Conservation (phyloP, 2,329 filamentous ascomycete species). For the Trichoderma guizhouense region DNA sequence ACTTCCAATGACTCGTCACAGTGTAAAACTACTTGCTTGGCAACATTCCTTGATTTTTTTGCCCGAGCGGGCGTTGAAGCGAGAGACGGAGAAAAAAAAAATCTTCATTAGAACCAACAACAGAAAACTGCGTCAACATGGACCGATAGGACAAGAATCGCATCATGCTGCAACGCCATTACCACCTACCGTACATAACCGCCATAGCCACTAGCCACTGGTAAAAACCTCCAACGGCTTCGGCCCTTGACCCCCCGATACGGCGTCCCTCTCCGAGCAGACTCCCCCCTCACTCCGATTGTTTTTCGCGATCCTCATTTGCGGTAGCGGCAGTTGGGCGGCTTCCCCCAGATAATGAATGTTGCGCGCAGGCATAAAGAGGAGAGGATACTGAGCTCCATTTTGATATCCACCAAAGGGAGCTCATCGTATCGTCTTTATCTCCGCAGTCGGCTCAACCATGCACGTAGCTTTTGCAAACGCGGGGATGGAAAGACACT, state of each 20-base stretch:
- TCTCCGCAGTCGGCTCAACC: slow-evolving; percentile 6
- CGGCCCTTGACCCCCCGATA: neutral
- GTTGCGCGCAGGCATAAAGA: neutral
- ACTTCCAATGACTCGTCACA: neutral
- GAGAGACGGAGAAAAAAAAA: neutral
- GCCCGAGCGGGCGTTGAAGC: neutral
- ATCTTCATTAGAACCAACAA: neutral
- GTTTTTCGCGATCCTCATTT: neutral
- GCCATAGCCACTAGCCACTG: neutral
- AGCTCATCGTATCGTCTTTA: neutral
- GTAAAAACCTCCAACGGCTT: neutral
- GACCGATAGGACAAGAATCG: neutral
- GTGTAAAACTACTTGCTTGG: neutral
- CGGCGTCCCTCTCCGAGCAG: neutral
- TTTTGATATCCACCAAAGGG: neutral
- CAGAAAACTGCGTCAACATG: neutral
- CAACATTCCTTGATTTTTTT: neutral
- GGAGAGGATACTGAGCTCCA: neutral
- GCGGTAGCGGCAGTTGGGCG: neutral
- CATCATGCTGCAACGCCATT: neutral
- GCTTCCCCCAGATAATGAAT: neutral
- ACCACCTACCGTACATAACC: neutral
- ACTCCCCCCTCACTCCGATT: neutral
- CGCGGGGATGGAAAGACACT: neutral
- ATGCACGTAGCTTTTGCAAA: neutral